Evolutionary conservation across 768 basidiomycete genomes (phyloP), one percentile per base, ranked within the genome.

Genomic region (Nidula microcarpa): DNA sequence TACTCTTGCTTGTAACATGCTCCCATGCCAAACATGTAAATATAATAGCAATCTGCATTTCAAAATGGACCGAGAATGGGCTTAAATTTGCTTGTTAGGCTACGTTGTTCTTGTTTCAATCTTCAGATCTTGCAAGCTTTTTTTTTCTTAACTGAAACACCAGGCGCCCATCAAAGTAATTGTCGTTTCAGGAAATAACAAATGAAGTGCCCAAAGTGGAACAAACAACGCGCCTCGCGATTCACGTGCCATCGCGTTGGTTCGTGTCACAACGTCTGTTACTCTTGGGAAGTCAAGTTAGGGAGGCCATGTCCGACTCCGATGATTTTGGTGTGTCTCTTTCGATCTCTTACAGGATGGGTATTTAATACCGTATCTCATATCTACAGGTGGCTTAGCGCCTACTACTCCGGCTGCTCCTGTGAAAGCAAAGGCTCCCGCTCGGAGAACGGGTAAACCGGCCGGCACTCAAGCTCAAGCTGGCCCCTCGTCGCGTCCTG

Each of bases 391-490:
- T 30, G 63, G 63, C 34, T 59, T 62, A 50, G 51, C 50, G 2
- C 56, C 58, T n/a, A 64, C 61, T 10, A 64, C 63, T 11, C 61
- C 63, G 37, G 56, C 48, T 43, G 44, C 43, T 49, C 51, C 53
- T 4, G 8, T 46, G 5, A 14, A 17, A 45, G 6, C 48, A 48
- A 30, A 58, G 36, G 13, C 18, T 23, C 13, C 44, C n/a, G 30
- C 33, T 17, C 52, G 44, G 10, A 23, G 18, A 46, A 23, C 57
- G 33, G 18, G 46, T 32, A 8, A 47, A 33, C 30, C 16, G 16
- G 49, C 16, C 33, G 3, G 23, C 23, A 23, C 23, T 23, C 23
- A 23, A 23, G 34, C 35, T 32, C 35, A 51, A 30, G 55, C 52
- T 13, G 57, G 55, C 11, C 52, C 55, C 33, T 51, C 57, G 30